Conservation (phyloP, 495 filamentous ascomycete genomes). For the Trichoderma asperelloides region DNA sequence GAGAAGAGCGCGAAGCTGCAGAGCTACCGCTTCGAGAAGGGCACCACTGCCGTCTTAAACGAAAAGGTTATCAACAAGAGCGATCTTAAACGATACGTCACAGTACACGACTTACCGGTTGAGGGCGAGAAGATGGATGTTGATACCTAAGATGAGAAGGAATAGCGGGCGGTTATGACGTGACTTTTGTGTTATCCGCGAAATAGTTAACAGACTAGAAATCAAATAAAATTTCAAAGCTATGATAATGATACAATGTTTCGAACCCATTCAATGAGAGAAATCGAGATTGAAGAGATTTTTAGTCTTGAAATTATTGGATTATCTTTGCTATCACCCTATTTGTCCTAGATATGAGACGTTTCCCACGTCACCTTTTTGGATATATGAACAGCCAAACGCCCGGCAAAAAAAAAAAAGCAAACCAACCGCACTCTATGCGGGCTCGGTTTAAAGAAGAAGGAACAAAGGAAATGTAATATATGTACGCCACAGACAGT, state of each 20-base stretch:
- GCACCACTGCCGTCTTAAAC: conserved; percentile 87
- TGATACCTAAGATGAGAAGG: conserved; percentile 46
- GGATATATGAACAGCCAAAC: conserved; percentile 8
- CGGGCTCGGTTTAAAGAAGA: not conserved
- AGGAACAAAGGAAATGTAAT: not conserved
- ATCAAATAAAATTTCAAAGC: too few relatives aligned
- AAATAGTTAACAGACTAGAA: too few relatives aligned
- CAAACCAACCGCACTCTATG: conserved; percentile 4
- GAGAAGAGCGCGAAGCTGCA: conserved; percentile 81
- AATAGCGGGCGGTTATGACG: not conserved
- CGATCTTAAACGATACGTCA: conserved; percentile 91
- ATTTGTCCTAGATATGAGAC: not conserved
- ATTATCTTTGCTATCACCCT: not conserved
- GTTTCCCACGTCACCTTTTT: conserved; percentile 1
- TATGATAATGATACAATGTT: too few relatives aligned
- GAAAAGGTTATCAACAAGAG: conserved; percentile 88
- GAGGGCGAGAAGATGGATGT: conserved; percentile 93
- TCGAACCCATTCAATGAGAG: not conserved
- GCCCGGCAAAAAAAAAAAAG: not conserved
- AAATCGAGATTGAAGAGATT: not conserved
- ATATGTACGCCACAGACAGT: not conserved
- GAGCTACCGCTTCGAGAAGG: conserved; percentile 81
- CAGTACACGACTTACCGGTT: conserved; percentile 70
- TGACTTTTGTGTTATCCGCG: too few relatives aligned
- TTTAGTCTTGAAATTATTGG: not conserved